Evolutionary conservation across 257 asterid genomes (phyloP).

Genomic region (Buddleja alternifolia): DNA sequence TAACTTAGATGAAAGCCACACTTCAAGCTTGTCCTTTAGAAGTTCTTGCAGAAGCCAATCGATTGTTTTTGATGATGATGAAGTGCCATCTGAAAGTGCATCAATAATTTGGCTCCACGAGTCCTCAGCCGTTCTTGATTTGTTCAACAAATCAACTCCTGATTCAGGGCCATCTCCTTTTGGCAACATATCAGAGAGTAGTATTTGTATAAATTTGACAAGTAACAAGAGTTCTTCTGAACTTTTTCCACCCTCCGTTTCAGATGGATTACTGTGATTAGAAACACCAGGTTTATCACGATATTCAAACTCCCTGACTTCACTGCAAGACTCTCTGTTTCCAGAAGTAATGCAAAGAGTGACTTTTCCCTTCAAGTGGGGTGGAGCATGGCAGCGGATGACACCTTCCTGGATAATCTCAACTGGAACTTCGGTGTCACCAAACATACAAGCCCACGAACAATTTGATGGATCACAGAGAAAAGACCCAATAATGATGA

Average conservation of each 20-base stretch:
- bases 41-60: slow-evolving; percentile 92
- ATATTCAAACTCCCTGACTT: slow-evolving; percentile 82
- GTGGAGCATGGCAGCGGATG: slow-evolving; percentile 81
- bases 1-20: slow-evolving; percentile 72
- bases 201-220: slow-evolving; percentile 79
- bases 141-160: slow-evolving; percentile 46
- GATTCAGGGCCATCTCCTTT: slow-evolving; percentile 48
- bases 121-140: slow-evolving; percentile 56
- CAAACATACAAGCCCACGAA: slow-evolving; percentile 94
- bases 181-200: slow-evolving; percentile 54
- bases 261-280: slow-evolving; percentile 44
- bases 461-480: slow-evolving; percentile 66
- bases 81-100: slow-evolving; percentile 60
- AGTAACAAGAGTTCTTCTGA: slow-evolving; percentile 75
- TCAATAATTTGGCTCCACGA: slow-evolving; percentile 71
- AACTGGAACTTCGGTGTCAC: slow-evolving; percentile 82
- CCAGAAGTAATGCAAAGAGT: slow-evolving; percentile 72
- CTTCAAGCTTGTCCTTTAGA: slow-evolving; percentile 74
- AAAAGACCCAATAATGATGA: slow-evolving; percentile 82
- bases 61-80: slow-evolving; percentile 55
- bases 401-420: slow-evolving; percentile 87
- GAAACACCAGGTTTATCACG: slow-evolving; percentile 52
- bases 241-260: slow-evolving; percentile 49
- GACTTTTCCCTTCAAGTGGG: slow-evolving; percentile 73
- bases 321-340: slow-evolving; percentile 88